Base-by-base conservation (phyloP, 192 early-diverging fungal genomes). In the Umbelopsis ramanniana region DNA sequence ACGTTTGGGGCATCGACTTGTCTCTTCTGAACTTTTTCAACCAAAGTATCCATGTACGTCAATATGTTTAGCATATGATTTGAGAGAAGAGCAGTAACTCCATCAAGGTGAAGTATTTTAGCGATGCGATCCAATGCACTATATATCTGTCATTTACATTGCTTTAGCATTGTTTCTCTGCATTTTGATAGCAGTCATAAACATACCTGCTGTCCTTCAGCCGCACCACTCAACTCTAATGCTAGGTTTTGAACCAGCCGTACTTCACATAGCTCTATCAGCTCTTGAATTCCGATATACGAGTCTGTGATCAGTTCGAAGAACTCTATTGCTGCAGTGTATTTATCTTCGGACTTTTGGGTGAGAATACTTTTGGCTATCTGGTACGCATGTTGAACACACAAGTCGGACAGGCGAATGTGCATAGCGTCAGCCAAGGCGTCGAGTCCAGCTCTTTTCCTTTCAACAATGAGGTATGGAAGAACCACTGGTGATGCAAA, bases 201-300 rank as follows among this genome's bases (percentile, higher is more conserved):
- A n/a, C 29, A n/a, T 19, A 63, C 57, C 26, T 37, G 57, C 3
- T 63, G 11, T 63, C 33, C 29, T 33, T 17, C 14, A 37, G 4
- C 15, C 6, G 33, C 7, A 29, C 12, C 57, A 17, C 29, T 14
- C 26, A 63, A 35, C 11, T 63, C 57, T 29, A 63, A 19, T n/a
- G 57, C 57, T 8, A 63, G 19, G 26, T n/a, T 37, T 0, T 63
- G 33, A 37, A 63, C 57, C 4, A 63, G 29, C 5, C 57, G 57
- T 63, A 63, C 57, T 63, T 63, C 57, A 37, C 57, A 63, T n/a
- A 63, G 26, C 15, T 63, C 33, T 35, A 63, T 63, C 1, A 63
- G 12, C 17, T 63, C 57, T 17, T 63, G 57, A 6, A 63, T 37
- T 19, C 57, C 33, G n/a, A 35, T 63, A 35, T 63, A 19, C 2